Evolutionary conservation across 208 protist genomes (phyloP).

Genomic region (Leishmania tropica): DNA sequence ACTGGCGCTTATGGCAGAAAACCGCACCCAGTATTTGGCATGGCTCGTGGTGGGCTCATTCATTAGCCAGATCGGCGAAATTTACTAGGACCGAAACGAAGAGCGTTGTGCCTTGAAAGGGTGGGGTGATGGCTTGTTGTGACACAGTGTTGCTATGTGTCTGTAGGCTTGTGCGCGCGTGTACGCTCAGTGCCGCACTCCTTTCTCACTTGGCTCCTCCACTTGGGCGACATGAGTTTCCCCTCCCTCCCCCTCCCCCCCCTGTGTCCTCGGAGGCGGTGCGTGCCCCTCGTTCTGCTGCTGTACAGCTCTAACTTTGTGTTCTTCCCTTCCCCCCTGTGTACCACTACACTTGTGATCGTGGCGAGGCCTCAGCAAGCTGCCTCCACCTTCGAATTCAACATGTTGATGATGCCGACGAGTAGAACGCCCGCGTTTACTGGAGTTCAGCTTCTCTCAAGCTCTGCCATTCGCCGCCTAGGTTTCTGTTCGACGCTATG

Average conservation of each 20-base stretch:
- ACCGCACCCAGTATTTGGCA: constrained; percentile 51
- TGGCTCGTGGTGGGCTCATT: constrained; percentile 75
- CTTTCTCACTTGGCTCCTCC: neutral
- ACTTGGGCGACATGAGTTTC: neutral
- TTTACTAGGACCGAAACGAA: neutral
- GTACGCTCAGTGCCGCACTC: neutral
- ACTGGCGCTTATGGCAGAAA: constrained; percentile 51
- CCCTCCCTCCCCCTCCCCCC: neutral
- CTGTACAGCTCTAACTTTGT: neutral
- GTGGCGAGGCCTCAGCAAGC: neutral
- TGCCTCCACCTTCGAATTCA: neutral
- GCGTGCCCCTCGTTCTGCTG: neutral
- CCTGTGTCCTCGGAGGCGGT: neutral
- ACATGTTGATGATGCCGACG: neutral
- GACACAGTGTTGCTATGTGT: neutral
- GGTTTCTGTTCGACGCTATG: neutral
- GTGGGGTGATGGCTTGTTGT: neutral
- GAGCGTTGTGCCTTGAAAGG: neutral
- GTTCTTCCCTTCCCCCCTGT: neutral
- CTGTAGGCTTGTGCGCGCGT: neutral
- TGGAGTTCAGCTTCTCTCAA: neutral
- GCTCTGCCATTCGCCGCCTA: neutral
- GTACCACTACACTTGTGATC: constrained; percentile 2
- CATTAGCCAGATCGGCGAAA: constrained; percentile 45
- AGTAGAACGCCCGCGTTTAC: neutral